Evolutionary conservation across 169 alveolate species (phyloP), one percentile per base, ranked within the genome.

Genomic region (Cryptosporidium viatorum): DNA sequence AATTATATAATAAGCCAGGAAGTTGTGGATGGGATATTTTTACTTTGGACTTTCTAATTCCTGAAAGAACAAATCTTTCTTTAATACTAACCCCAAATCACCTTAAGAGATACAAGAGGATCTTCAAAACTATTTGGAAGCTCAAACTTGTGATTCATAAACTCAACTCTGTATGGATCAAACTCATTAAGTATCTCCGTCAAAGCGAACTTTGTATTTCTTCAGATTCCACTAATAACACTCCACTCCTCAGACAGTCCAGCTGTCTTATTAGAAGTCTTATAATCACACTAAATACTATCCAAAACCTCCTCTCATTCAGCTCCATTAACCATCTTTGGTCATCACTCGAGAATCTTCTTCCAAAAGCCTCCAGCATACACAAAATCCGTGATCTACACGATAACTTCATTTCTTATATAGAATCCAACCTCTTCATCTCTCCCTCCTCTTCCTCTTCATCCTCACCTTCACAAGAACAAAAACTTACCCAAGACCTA

Each of bases 21-120:
- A 94, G 93, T 43, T 85, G 91, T 10, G 97, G 97, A 0, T 94
- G 97, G 97, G 96, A 94, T 68, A 89, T 92, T 45, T 94, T 93
- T 73, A 84, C 93, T 37, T 74, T 94, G 18, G 95, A 94, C 62
- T 93, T 92, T 70, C 89, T 71, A 52, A 93, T 94, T 21, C 62
- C 58, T 26, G 91, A 85, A 41, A 65, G 23, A 43, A 48, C 31
- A 1, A 23, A 31, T 52, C 26, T 65, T 16, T 33, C 74, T 1
- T 8, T 80, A 8, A 31, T 80, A 0, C 31, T 80, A 14, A 45
- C 48, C 9, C 4, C 26, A 1, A 23, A 35, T 14, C 39, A 16
- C 21, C 29, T 80, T 33, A 26, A 16, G 23, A 21, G 89, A 21
- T 80, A 80, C 21, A 23, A 31, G 10, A 37, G 68, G 45, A 45